phyloP scores from a whole-genome alignment of 805 yeast species.

The Trichomonascus vanleenenianus region DNA sequence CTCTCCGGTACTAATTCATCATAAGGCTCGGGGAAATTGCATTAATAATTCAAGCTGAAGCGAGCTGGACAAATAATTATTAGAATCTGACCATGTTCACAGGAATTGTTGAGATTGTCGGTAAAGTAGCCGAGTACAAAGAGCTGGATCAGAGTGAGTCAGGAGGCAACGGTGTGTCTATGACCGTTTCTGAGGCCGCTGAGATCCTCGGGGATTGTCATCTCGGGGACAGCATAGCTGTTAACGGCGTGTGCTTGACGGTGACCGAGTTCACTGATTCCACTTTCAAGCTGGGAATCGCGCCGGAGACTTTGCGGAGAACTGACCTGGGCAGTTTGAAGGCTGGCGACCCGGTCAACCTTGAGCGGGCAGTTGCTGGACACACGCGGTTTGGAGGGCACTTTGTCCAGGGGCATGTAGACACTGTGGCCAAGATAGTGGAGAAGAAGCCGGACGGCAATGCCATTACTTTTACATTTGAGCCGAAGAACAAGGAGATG shows the following conservation, averaged over 20 bases:
- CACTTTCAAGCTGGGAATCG: conserved; percentile 79
- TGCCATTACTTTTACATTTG: conserved; percentile 68
- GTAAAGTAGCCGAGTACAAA: conserved; percentile 47
- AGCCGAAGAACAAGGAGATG: conserved; percentile 53
- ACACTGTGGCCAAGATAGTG: conserved; percentile 68
- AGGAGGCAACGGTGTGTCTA: conserved; percentile 70
- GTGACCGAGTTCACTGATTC: conserved; percentile 64
- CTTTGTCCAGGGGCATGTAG: conserved; percentile 96
- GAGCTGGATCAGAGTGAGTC: conserved; percentile 40
- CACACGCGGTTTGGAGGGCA: conserved; percentile 94
- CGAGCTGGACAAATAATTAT: too few species aligned
- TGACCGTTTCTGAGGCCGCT: conserved; percentile 55
- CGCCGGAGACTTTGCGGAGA: conserved; percentile 84
- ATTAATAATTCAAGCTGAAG: background rate
- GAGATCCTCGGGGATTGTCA: conserved; percentile 71
- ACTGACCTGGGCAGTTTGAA: conserved; percentile 62
- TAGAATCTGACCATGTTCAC: conserved; percentile 65
- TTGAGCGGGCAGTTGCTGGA: conserved; percentile 84
- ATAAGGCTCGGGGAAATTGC: too few species aligned
- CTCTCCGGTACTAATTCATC: too few species aligned
- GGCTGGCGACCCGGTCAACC: conserved; percentile 59
- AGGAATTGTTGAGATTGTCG: conserved; percentile 84
- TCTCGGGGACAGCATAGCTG: conserved; percentile 87
- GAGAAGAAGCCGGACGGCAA: conserved; percentile 53
- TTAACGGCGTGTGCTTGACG: conserved; percentile 86